Evolutionary conservation across 495 filamentous ascomycete genomes (phyloP), one percentile per base, ranked within the genome.

Genomic region (Hypoxylon fuscum): DNA sequence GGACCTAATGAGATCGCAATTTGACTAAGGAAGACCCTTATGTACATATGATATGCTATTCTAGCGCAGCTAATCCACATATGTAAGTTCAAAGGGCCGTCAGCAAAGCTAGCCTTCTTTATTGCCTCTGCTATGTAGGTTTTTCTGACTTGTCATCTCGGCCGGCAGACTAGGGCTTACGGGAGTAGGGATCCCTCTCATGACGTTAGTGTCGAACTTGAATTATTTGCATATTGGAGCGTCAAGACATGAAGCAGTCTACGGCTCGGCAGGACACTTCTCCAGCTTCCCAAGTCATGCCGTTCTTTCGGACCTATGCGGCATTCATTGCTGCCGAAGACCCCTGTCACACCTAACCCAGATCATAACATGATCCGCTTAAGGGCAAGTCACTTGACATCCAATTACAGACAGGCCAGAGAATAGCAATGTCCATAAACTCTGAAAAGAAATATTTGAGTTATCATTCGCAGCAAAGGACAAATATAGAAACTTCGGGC

Each of bases 261-360:
- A 50, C 32, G n/a, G 55, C 43, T 66, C 57, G 63, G 63, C 52
- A 46, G 31, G 25, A 40, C 18, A 34, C 44, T 55, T 38, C 21
- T 43, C 27, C 31, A 31, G 27, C 27, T 5, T 3, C 7, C 25
- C 47, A 58, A 42, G 8, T 58, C 20, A 66, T 67, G 58, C 58
- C 25, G 27, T 58, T 44, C 34, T 29, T 51, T 63, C 59, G 59
- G 54, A 7, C 64, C 59, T 55, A 68, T 59, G 44, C 54, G 53
- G 55, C 43, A 51, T 23, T 22, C 37, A 40, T 50, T 47, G 58
- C 35, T 62, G 47, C 64, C 64, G 64, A 57, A 43, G 22, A 53
- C 51, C 63, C 63, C 37, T 61, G 52, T 9, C 29, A 20, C 14
- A 18, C 25, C 41, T 32, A 53, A 21, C 42, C 35, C 35, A 51